Percentiles rank a stretch among this genome's conserved stretches.
Evolutionary conservation across 2,329 filamentous ascomycete species (phyloP).

Genomic region (Herpomyces periplanetae): DNA sequence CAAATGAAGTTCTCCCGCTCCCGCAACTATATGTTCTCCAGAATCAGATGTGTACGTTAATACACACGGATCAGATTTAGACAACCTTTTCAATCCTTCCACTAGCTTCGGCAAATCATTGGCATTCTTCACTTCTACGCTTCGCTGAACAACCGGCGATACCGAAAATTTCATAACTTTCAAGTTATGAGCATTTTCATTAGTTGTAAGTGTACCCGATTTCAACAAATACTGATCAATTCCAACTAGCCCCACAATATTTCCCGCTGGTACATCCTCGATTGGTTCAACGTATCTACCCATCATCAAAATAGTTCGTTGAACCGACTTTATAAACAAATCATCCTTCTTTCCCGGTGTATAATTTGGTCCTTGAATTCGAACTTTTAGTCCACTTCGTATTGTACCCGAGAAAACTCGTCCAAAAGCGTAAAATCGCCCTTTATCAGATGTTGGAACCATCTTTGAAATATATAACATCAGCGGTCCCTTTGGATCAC

Average conservation of each 20-base stretch:
- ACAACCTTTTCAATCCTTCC: constrained; percentile 99
- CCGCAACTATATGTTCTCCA: constrained; percentile 93
- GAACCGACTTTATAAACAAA: constrained; percentile 93
- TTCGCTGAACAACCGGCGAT: constrained; percentile 87
- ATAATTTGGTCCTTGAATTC: constrained; percentile 99
- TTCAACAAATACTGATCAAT: constrained; percentile 99
- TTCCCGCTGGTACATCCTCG: constrained; percentile 92
- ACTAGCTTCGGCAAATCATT: constrained; percentile 98
- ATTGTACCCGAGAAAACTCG: constrained; percentile 99
- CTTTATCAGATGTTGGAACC: constrained; percentile 97
- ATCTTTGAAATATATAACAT: constrained; percentile 99
- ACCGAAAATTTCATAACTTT: constrained; percentile 99
- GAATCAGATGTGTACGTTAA: constrained; percentile 56
- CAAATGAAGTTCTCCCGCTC: constrained; percentile 94
- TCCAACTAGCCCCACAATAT: constrained; percentile 97
- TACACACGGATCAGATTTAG: constrained; percentile 97
- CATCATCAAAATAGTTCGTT: constrained; percentile 99
- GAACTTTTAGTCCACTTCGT: constrained; percentile 90
- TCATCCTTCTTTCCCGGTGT: constrained; percentile 91
- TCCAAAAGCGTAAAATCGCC: constrained; percentile 99
- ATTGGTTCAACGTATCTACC: constrained; percentile 95
- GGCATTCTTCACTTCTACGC: constrained; percentile 98
- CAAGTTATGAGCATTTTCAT: constrained; percentile 91
- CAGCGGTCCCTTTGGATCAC: constrained; percentile 83
- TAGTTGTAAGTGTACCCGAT: constrained; percentile 94